Evolutionary conservation across 2,329 filamentous ascomycete species (phyloP).

Genomic region (Apiospora arundinis): DNA sequence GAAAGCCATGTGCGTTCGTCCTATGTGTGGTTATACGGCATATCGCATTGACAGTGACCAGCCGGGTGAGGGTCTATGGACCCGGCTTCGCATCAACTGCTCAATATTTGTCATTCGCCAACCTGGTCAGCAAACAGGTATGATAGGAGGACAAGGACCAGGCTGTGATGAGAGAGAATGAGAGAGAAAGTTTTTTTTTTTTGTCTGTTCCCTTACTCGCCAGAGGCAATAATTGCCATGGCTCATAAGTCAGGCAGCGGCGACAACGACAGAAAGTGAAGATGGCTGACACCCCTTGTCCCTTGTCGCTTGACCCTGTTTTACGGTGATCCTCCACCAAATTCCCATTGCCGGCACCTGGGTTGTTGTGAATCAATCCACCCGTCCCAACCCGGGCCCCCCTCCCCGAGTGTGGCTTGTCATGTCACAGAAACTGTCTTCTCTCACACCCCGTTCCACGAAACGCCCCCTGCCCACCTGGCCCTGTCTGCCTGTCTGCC

Average conservation of each 20-base stretch:
- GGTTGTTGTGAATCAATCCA: not conserved
- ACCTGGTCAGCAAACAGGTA: not conserved
- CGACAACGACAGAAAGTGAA: not conserved
- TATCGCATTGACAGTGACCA: not conserved
- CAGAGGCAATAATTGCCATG: not conserved
- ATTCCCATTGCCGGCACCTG: not conserved
- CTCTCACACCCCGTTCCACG: conserved; percentile 8
- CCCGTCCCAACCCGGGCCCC: not conserved
- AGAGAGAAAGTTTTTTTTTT: not conserved
- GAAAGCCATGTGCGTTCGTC: not conserved
- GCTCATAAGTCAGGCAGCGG: not conserved
- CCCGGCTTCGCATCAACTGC: not conserved
- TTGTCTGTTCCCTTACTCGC: not conserved
- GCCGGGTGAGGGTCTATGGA: not conserved
- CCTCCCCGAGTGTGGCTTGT: conserved; percentile 5
- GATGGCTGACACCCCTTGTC: not conserved
- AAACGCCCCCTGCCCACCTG: not conserved
- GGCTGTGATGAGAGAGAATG: too few species aligned
- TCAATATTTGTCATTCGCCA: conserved; percentile 2
- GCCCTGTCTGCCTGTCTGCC: not conserved
- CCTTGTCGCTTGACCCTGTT: not conserved
- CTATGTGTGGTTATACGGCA: not conserved
- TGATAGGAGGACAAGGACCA: too few species aligned
- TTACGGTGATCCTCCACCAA: not conserved
- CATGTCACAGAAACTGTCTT: conserved; percentile 1